Evolutionary conservation across 1,284 basidiomycete species (phyloP).

Genomic region (Heterobasidion irregulare): DNA sequence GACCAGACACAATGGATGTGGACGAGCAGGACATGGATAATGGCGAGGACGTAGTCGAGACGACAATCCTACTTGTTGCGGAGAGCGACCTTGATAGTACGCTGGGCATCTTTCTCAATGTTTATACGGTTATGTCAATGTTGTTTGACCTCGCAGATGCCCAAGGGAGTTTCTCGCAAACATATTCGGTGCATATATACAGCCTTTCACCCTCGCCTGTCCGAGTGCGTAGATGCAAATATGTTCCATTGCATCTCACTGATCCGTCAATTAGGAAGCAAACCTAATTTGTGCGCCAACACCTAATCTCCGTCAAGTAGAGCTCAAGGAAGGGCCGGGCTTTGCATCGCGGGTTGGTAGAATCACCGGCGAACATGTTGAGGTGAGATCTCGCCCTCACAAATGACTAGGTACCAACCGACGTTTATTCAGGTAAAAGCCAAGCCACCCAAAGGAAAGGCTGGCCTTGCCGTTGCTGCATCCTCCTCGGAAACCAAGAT

Average conservation of each 20-base stretch:
- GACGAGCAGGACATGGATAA: constrained; percentile 6
- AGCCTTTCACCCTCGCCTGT: constrained; percentile 6
- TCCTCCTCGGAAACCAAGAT: constrained; percentile 1
- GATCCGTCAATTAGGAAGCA: background rate
- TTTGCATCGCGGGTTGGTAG: constrained; percentile 1
- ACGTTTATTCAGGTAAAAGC: background rate
- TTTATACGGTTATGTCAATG: background rate
- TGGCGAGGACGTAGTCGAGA: constrained; percentile 1
- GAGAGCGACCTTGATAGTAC: constrained; percentile 4
- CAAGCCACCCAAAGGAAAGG: background rate
- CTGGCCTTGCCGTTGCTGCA: background rate
- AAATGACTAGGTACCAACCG: background rate
- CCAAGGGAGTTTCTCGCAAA: background rate
- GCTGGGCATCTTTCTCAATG: background rate
- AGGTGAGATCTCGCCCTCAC: background rate
- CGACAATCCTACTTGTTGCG: background rate
- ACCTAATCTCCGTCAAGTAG: background rate
- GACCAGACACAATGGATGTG: constrained; percentile 6
- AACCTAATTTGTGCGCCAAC: constrained; percentile 3
- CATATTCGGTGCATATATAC: background rate
- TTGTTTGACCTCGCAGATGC: background rate
- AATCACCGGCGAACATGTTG: constrained; percentile 3
- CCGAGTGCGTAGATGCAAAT: background rate
- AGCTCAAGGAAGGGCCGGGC: background rate
- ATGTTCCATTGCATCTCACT: background rate